Base-by-base conservation (phyloP, 345 rosid species). In the Punica granatum region DNA sequence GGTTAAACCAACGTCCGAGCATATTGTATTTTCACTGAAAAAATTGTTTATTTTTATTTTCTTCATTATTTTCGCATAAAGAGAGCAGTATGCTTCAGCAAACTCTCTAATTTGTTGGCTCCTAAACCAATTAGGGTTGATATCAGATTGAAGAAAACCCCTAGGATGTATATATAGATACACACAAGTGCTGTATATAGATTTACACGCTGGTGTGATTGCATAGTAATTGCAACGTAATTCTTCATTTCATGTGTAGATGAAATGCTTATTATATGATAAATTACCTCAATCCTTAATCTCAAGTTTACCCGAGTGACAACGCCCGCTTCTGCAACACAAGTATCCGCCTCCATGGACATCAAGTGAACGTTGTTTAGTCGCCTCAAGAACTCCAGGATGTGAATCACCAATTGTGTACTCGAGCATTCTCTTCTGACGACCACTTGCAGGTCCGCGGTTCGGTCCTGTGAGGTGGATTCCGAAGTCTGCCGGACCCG, bases 321-420 rank as follows among this genome's bases (percentile, higher is more conserved):
- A 28, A 81, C 73, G 67, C 15, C 64, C 33, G 77, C 58, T 36
- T 70, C 79, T n/a, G 49, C 36, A 30, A 39, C 32, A 37, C 32
- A 75, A 37, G 85, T 73, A 67, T 63, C 73, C 72, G 89, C 84
- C 46, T 88, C 83, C 23, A 86, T 67, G 71, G 92, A 82, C 64
- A 82, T 35, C 75, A 87, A 64, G 72, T 77, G 84, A 60, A 84
- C 80, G 74, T 81, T 79, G 42, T 64, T 67, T 63, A 67, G 75
- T 65, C 66, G 83, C 71, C 79, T 88, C 80, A 90, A 68, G 80
- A 92, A 86, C 69, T 92, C 88, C 2, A 92, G 74, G 36, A 92
- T 72, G 19, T 78, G 77, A 74, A 84, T 82, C 46, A 78, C 73
- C 76, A 84, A 25, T 34, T 82, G 83, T 37, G 56, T 41, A 2